A percentile compares a stretch with the other conserved stretches of the same genome.
These are phyloP conservation scores for Pisolithus microcarpus DNA, from an alignment of 768 basidiomycete genomes.

Conservation along the genomic window DNA sequence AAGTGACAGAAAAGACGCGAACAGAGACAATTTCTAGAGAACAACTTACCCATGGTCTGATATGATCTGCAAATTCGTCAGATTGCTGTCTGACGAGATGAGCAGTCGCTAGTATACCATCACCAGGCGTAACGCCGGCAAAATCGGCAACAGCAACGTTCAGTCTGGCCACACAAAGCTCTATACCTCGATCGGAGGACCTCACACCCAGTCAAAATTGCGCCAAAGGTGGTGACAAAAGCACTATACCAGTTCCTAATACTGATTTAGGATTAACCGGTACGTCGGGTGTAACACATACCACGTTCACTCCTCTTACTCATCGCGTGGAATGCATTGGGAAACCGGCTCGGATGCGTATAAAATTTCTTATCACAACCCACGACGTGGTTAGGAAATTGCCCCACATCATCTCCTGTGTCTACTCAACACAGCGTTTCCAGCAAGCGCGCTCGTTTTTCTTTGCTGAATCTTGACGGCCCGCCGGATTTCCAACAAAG, in stretches of 20 bases:
- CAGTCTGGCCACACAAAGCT: not conserved
- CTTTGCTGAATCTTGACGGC: conserved; percentile 51
- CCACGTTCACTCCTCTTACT: not conserved
- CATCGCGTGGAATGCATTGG: not conserved
- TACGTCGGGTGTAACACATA: not conserved
- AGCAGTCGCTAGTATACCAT: not conserved
- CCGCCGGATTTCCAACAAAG: conserved; percentile 28
- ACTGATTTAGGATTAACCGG: not conserved
- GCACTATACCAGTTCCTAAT: not conserved
- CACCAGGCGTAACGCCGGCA: not conserved
- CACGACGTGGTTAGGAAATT: not conserved
- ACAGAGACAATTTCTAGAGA: conserved; percentile 1
- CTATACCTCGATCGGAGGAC: not conserved
- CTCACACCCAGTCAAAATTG: not conserved
- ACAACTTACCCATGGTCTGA: conserved; percentile 9
- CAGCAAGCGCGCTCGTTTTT: conserved; percentile 19
- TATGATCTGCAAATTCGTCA: not conserved
- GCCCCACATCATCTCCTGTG: not conserved
- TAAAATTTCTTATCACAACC: not conserved
- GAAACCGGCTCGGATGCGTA: not conserved
- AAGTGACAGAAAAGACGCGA: not conserved
- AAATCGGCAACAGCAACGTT: not conserved
- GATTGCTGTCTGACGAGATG: not conserved
- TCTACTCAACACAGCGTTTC: conserved; percentile 8
- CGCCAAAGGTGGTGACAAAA: not conserved